phyloP scores from a whole-genome alignment of 352 stramenopile species.

The Pelagophyceae sp. region DNA sequence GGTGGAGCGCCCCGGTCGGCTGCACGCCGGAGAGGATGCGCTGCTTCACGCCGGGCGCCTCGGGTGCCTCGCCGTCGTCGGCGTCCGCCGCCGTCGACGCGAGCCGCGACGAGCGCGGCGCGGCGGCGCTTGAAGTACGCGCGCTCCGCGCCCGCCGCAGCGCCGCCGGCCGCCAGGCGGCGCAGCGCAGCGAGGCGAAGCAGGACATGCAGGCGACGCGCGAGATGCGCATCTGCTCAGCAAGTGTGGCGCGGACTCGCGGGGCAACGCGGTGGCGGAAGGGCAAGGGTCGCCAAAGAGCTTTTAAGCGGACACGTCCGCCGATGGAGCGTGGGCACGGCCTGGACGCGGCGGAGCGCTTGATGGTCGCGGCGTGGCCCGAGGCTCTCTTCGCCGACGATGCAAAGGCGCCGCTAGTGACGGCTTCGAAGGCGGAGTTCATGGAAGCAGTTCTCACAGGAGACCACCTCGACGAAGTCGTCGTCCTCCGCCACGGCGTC shows the following conservation, averaged over 20 bases:
- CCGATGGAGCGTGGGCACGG: no score
- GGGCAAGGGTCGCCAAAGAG: no score
- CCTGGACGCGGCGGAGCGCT: no score
- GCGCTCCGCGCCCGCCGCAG: no score
- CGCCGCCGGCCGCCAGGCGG: background rate
- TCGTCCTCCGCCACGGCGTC: background rate
- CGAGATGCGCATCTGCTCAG: no score
- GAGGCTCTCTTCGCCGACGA: background rate
- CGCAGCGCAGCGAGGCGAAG: background rate
- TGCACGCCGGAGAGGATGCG: slow-evolving; percentile 93
- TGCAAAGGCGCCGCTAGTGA: no score
- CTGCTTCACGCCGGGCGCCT: background rate
- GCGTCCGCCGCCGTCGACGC: background rate
- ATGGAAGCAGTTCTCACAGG: background rate
- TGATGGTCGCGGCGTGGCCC: background rate
- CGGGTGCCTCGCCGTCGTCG: background rate
- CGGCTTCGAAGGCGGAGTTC: no score
- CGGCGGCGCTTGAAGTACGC: background rate
- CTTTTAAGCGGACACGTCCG: no score
- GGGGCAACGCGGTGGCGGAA: no score
- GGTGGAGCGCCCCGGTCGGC: slow-evolving; percentile 90
- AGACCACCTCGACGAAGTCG: slow-evolving; percentile 1
- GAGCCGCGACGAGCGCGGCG: background rate
- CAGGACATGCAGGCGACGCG: no score
- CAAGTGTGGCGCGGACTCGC: no score